These are phyloP conservation scores for Ceratocystis papillata DNA, from an alignment of 2,329 filamentous ascomycete species.

Conservation along the genomic window DNA sequence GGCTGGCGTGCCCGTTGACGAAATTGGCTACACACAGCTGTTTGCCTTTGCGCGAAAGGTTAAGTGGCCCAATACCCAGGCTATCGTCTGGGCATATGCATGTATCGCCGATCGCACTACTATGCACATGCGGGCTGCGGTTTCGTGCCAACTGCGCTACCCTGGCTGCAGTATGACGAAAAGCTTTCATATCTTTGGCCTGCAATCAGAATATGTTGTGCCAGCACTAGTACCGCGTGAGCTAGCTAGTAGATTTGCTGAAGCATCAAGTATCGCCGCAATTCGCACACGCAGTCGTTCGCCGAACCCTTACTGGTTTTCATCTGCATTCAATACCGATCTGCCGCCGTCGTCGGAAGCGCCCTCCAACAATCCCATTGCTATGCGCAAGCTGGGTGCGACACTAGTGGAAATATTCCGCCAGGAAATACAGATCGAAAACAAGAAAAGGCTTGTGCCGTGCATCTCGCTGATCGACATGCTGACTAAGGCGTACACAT, in stretches of 20 bases:
- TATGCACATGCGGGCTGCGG: constrained; percentile 29
- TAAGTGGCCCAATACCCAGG: constrained; percentile 28
- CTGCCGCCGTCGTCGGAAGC: background rate
- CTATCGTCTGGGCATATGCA: constrained; percentile 32
- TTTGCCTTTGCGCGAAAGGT: constrained; percentile 15
- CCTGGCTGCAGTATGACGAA: constrained; percentile 19
- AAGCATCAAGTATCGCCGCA: background rate
- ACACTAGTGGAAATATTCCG: constrained; percentile 15
- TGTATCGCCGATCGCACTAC: constrained; percentile 27
- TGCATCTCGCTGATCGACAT: constrained; percentile 11
- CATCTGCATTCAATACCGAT: background rate
- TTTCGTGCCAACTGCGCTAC: constrained; percentile 21
- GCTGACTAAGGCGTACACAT: constrained; percentile 11
- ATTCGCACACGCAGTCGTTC: background rate
- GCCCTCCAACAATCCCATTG: background rate
- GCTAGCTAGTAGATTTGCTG: constrained; percentile 6
- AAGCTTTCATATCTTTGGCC: background rate
- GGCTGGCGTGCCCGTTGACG: background rate
- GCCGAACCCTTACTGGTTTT: background rate
- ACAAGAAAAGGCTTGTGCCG: background rate
- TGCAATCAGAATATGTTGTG: constrained; percentile 17
- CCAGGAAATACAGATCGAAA: background rate
- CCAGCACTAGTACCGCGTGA: constrained; percentile 23
- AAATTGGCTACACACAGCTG: constrained; percentile 18
- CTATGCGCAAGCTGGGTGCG: constrained; percentile 18